These are phyloP conservation scores for Pouteria campechiana DNA, from an alignment of 179 eudicot species.

Conservation along the genomic window DNA sequence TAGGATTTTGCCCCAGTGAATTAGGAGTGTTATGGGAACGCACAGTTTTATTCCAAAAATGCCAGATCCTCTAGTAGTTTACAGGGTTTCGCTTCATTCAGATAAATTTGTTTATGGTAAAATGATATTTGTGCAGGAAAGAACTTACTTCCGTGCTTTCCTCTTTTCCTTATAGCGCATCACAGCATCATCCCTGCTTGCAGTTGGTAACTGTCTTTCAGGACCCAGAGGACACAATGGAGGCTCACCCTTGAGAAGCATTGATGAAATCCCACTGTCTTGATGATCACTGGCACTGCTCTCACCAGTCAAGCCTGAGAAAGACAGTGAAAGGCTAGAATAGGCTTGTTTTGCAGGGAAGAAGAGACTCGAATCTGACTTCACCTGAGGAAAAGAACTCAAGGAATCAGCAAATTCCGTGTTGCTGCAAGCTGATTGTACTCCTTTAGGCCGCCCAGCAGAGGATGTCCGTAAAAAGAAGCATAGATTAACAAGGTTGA, in stretches of 20 bases:
- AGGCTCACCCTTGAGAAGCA: slow-evolving; percentile 74
- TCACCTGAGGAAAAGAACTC: slow-evolving; percentile 65
- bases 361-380: slow-evolving; percentile 67
- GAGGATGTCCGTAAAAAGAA: slow-evolving; percentile 42
- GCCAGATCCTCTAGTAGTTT: no score
- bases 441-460: slow-evolving; percentile 20
- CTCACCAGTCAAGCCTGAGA: slow-evolving; percentile 65
- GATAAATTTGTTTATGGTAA: no score
- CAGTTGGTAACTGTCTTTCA: slow-evolving; percentile 39
- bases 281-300: slow-evolving; percentile 71
- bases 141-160: slow-evolving; percentile 60
- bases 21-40: no score
- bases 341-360: slow-evolving; percentile 40
- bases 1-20: no score
- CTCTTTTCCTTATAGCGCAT: slow-evolving; percentile 95
- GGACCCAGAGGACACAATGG: slow-evolving; percentile 58
- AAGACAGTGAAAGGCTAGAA: slow-evolving; percentile 39
- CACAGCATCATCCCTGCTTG: slow-evolving; percentile 69
- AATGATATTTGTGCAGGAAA: no score
- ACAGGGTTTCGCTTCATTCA: no score
- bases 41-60: no score
- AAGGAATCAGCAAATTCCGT: slow-evolving; percentile 76
- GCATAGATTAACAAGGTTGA: no score
- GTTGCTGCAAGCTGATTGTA: slow-evolving; percentile 69
- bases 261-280: slow-evolving; percentile 84